A percentile compares a stretch with the other conserved stretches of the same genome.
phyloP scores from a whole-genome alignment of 768 basidiomycete species.

The Leccinum subtestaceum region DNA sequence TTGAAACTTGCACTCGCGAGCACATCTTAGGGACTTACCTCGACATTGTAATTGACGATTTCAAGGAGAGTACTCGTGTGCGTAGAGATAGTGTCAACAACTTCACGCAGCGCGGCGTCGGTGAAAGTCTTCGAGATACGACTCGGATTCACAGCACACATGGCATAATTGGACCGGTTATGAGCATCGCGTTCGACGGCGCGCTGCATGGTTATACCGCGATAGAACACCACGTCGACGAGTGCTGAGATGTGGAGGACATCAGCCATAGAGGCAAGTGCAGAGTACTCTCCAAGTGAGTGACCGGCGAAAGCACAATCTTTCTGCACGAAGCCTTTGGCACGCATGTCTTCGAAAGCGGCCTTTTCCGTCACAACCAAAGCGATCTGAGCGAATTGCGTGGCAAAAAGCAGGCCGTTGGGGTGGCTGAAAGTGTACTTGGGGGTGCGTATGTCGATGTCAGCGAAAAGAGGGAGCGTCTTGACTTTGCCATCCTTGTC shows the following conservation, averaged over 20 bases:
- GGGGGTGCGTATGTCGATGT: conserved; percentile 91
- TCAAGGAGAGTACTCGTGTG: conserved; percentile 83
- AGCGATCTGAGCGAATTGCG: conserved; percentile 98
- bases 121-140: conserved; percentile 93
- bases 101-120: conserved; percentile 93
- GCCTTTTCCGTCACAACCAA: conserved; percentile 98
- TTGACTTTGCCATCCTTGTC: conserved; percentile 96
- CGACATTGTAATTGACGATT: conserved; percentile 96
- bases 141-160: conserved; percentile 99
- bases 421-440: conserved; percentile 99
- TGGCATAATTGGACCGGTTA: conserved; percentile 94
- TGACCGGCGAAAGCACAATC: conserved; percentile 96
- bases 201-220: conserved; percentile 99
- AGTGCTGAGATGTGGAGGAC: conserved; percentile 93
- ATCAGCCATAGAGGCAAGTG: conserved; percentile 95
- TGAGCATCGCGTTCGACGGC: conserved; percentile 94
- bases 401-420: conserved; percentile 91
- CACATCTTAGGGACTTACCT: conserved; percentile 45
- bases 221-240: conserved; percentile 98
- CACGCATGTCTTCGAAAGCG: conserved; percentile 96
- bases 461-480: conserved; percentile 92
- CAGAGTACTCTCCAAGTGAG: conserved; percentile 98
- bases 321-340: conserved; percentile 91
- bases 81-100: conserved; percentile 86
- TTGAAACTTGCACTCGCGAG: neutral